Evolutionary conservation across 805 yeast genomes (phyloP).

Genomic region (Starmerella lactis-condensi): DNA sequence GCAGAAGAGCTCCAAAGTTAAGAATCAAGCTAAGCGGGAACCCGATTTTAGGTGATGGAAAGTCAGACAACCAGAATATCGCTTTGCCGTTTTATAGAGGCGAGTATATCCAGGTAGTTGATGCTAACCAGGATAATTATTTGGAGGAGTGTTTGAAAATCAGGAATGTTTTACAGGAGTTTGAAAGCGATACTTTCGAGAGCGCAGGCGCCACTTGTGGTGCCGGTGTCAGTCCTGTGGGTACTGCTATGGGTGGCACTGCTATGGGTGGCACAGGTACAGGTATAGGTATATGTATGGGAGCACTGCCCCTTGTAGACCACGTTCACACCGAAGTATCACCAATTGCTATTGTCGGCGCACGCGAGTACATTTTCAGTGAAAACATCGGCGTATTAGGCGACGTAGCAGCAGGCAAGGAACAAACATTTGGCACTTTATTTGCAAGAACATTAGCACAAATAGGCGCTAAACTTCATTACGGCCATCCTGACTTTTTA

Average conservation of each 20-base stretch:
- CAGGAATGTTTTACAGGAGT: constrained; percentile 55
- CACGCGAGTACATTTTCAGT: constrained; percentile 67
- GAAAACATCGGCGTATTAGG: constrained; percentile 69
- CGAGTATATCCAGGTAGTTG: constrained; percentile 61
- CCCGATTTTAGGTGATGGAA: constrained; percentile 73
- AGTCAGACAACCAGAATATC: constrained; percentile 67
- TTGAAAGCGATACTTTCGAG: constrained; percentile 33
- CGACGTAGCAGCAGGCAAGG: constrained; percentile 77
- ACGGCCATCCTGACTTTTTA: constrained; percentile 74
- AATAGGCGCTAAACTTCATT: constrained; percentile 67
- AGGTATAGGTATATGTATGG: too few relatives aligned
- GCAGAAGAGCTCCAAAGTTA: constrained; percentile 42
- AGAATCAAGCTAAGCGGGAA: constrained; percentile 53
- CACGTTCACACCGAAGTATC: background rate
- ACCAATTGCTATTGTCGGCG: constrained; percentile 71
- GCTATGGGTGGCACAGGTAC: too few relatives aligned
- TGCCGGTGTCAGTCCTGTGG: background rate
- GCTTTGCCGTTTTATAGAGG: constrained; percentile 60
- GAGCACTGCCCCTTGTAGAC: constrained; percentile 19
- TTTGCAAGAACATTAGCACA: constrained; percentile 69
- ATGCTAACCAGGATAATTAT: constrained; percentile 72
- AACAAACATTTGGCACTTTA: constrained; percentile 71
- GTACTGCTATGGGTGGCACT: background rate
- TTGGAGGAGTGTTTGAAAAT: constrained; percentile 67
- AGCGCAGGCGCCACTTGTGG: background rate